phyloP scores from a whole-genome alignment of 495 filamentous ascomycete genomes.

The Schizothecium vesticola region DNA sequence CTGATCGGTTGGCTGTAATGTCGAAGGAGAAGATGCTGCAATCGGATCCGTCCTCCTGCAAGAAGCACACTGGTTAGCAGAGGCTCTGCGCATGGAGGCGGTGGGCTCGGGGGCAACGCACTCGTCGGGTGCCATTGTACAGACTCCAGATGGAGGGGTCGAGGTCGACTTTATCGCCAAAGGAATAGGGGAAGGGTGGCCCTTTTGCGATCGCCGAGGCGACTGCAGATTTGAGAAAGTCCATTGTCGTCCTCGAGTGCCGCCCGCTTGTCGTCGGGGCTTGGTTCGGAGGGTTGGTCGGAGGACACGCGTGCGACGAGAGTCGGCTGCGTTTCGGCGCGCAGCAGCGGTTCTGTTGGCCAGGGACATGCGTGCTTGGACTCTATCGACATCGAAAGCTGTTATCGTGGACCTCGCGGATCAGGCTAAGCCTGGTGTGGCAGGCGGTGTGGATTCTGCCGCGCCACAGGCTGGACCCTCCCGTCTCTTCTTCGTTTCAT shows the following conservation, averaged over 20 bases:
- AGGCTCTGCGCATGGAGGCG: neutral
- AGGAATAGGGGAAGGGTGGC: constrained; percentile 82
- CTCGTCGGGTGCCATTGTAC: constrained; percentile 84
- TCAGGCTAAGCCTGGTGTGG: constrained; percentile 9
- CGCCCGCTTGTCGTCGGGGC: neutral
- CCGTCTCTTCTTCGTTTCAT: neutral
- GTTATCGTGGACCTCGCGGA: constrained; percentile 16
- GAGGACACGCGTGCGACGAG: neutral
- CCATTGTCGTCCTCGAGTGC: constrained; percentile 53
- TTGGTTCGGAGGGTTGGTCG: neutral
- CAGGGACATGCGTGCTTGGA: neutral
- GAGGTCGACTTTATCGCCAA: constrained; percentile 83
- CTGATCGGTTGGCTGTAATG: constrained; percentile 66
- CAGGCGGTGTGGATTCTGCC: constrained; percentile 10
- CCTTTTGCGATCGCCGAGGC: constrained; percentile 94
- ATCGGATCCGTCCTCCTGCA: constrained; percentile 80
- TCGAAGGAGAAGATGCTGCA: constrained; percentile 98
- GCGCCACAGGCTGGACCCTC: neutral
- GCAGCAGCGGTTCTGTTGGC: neutral
- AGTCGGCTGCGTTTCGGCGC: neutral
- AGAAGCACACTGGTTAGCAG: constrained; percentile 3
- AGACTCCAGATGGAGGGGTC: constrained; percentile 89
- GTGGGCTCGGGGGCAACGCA: constrained; percentile 36
- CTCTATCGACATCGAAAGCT: constrained; percentile 21
- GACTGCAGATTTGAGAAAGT: constrained; percentile 95